Evolutionary conservation across 805 yeast species (phyloP), one percentile per base, ranked within the genome.

Genomic region (Schwanniomyces yamadae): DNA sequence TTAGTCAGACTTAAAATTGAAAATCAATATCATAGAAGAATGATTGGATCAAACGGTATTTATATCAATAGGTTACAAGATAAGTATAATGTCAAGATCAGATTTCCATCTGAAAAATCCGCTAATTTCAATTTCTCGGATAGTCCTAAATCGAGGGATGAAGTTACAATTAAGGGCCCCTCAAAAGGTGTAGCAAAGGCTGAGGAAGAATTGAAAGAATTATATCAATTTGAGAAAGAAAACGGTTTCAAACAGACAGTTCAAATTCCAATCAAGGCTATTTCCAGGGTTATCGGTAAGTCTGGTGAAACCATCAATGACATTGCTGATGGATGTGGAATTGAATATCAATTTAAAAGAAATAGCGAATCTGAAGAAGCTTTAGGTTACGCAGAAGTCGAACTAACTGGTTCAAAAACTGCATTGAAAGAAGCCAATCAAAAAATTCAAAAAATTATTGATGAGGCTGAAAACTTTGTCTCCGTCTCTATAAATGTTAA

Each of bases 211-310:
- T 66, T 95, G 54, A 73, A 75, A 48, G 96, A 89, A 38, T 73
- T 95, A 44, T 70, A 86, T 48, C 82, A 84, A 48, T 93, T 83
- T 59, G 98, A 90, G 61, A 82, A 76, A 52, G 95, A 86, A 49
- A 87, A 89, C 55, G 91, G 95, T 12, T 77, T 78, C 63, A 73
- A 75, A 39, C 71, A 78, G 45, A 63, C 67, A n/a, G 57, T 91
- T 26, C 56, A 65, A 31, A 82, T 93, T 34, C 95, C 96, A 24
- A 57, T 72, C 28, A 77, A 73, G 42, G 82, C 88, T n/a, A 75
- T 91, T 41, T 75, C 96, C 14, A 75, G 88, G 55, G 80, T 93
- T 40, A 89, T 93, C 57, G 99, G 99, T 52, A 88, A 84, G 54
- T 71, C 73, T 41, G 97, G 98, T 56, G 91, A 86, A 42, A 76